phyloP scores from a whole-genome alignment of 345 rosid genomes.

The Acer saccharum region DNA sequence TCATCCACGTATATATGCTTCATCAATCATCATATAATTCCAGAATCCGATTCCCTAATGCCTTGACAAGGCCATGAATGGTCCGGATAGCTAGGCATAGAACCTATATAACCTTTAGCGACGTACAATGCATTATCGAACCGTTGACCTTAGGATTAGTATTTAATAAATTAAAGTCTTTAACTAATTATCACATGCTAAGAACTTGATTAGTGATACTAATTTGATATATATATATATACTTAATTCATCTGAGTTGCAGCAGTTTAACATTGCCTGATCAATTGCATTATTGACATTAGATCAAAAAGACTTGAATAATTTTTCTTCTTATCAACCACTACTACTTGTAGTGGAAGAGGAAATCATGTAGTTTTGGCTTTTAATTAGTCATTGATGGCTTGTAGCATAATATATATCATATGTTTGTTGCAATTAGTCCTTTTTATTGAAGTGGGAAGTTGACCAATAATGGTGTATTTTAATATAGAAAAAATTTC shows the following conservation, averaged over 20 bases:
- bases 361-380: conserved; percentile 7
- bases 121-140: not conserved
- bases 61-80: not conserved
- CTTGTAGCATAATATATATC: not conserved
- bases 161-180: not conserved
- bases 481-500: conserved; percentile 6
- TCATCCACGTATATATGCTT: not conserved
- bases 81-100: not conserved
- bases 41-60: conserved; percentile 5
- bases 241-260: not conserved
- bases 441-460: conserved; percentile 8
- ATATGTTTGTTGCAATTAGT: conserved; percentile 1
- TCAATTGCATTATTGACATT: not conserved
- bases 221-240: not conserved
- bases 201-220: not conserved
- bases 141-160: not conserved
- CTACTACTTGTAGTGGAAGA: conserved; percentile 7
- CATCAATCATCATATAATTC: too few relatives aligned
- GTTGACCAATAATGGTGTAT: conserved; percentile 6
- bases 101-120: not conserved
- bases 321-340: conserved; percentile 4
- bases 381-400: conserved; percentile 18
- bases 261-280: not conserved
- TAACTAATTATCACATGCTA: not conserved
- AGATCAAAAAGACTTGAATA: too few relatives aligned